These are phyloP conservation scores for Clavispora phyllophila DNA, from an alignment of 805 yeast genomes.

Conservation along the genomic window DNA sequence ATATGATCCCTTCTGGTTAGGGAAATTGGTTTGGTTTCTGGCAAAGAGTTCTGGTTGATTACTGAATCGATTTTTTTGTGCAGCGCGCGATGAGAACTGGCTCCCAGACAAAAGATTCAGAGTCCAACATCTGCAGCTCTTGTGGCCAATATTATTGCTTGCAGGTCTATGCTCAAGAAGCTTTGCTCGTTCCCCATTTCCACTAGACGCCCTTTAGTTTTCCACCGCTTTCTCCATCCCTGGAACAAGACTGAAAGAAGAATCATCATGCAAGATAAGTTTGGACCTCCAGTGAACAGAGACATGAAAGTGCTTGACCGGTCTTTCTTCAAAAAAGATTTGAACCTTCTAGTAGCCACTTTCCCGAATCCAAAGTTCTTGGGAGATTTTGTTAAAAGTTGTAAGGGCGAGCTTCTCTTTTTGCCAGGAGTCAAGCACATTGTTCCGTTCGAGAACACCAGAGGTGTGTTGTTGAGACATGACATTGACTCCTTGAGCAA, in stretches of 20 bases:
- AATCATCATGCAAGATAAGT: constrained; percentile 23
- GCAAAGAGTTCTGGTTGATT: neutral
- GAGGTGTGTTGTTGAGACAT: constrained; percentile 61
- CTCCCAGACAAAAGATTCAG: neutral
- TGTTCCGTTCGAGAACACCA: constrained; percentile 35
- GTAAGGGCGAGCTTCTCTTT: constrained; percentile 57
- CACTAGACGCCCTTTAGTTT: neutral
- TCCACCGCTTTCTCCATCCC: constrained; percentile 5
- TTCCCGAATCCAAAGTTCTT: constrained; percentile 63
- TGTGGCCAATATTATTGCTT: neutral
- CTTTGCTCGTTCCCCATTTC: neutral
- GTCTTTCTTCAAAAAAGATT: constrained; percentile 50
- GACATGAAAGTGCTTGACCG: constrained; percentile 65
- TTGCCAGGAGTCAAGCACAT: constrained; percentile 71
- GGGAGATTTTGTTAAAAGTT: constrained; percentile 55
- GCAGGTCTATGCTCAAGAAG: neutral
- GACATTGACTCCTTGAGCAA: constrained; percentile 36
- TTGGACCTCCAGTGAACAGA: constrained; percentile 64
- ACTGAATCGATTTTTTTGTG: constrained; percentile 2
- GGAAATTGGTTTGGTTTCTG: neutral
- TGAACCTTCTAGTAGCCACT: constrained; percentile 61
- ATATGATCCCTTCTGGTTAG: neutral
- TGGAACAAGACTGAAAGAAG: constrained; percentile 24
- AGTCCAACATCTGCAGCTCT: neutral
- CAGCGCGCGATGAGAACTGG: constrained; percentile 10